Conservation (phyloP, 768 basidiomycete genomes). For the Botryobasidium botryosum region DNA sequence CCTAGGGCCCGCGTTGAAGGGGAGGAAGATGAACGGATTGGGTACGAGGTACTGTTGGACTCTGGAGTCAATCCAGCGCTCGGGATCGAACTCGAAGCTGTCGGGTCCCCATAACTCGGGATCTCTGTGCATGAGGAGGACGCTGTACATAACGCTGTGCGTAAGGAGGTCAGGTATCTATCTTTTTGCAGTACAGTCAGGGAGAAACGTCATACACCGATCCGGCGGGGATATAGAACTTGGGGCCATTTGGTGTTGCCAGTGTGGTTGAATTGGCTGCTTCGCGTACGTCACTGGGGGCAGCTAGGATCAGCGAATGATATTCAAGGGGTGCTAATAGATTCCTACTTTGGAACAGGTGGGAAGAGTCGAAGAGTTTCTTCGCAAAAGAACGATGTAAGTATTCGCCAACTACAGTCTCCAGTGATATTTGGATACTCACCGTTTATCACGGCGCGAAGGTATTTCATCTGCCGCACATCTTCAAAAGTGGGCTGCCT, state of each 20-base stretch:
- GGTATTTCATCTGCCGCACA: conserved; percentile 39
- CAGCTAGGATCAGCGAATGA: too few relatives aligned
- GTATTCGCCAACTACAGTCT: neutral
- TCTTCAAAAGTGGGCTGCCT: conserved; percentile 36
- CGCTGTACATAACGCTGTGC: conserved; percentile 6
- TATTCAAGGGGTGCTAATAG: too few relatives aligned
- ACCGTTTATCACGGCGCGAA: conserved; percentile 54
- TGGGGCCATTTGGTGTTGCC: too few relatives aligned
- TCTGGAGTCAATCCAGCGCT: conserved; percentile 22
- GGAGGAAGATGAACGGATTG: neutral
- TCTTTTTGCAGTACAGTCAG: too few relatives aligned
- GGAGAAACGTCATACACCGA: too few relatives aligned
- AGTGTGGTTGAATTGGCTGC: too few relatives aligned
- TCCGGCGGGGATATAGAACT: too few relatives aligned
- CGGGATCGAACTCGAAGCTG: conserved; percentile 18
- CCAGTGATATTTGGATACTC: conserved; percentile 6
- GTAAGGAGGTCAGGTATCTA: too few relatives aligned
- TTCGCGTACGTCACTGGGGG: too few relatives aligned
- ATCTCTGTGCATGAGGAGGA: conserved; percentile 16
- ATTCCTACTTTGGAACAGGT: conserved; percentile 24
- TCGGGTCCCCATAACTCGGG: conserved; percentile 20
- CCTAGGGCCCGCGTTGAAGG: neutral
- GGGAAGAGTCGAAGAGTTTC: conserved; percentile 39
- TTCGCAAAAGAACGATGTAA: conserved; percentile 12
- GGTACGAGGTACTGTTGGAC: conserved; percentile 18